Percentiles rank a stretch among this genome's conserved stretches.
Conservation (phyloP, 768 basidiomycete genomes). For the Russula emetica region DNA sequence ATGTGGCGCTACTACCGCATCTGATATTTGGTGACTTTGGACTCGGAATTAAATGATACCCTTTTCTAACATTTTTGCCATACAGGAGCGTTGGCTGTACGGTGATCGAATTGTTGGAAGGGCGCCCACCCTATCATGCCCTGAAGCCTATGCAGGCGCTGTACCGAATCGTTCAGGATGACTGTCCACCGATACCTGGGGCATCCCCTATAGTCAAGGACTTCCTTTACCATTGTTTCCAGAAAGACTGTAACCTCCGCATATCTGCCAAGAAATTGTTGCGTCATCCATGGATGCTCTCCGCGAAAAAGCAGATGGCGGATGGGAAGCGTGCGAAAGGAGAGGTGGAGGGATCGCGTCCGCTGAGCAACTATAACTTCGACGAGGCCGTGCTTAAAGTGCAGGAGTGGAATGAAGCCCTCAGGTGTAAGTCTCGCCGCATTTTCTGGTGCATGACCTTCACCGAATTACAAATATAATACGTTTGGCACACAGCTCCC, state of each 20-base stretch:
- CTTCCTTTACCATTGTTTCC: constrained; percentile 96
- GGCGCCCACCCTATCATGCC: constrained; percentile 93
- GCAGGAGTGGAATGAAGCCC: constrained; percentile 97
- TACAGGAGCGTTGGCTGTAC: constrained; percentile 86
- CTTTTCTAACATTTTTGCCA: constrained; percentile 9
- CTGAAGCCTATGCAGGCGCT: constrained; percentile 98
- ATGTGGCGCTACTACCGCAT: constrained; percentile 92
- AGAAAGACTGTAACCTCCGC: constrained; percentile 93
- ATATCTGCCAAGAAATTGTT: constrained; percentile 91
- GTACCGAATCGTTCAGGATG: constrained; percentile 97
- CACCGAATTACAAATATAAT: neutral
- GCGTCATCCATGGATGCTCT: constrained; percentile 93
- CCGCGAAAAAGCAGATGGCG: constrained; percentile 71
- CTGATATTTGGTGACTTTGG: constrained; percentile 82
- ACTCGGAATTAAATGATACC: neutral
- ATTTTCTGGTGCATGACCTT: constrained; percentile 21
- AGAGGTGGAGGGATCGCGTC: constrained; percentile 39
- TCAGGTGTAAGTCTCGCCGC: constrained; percentile 61
- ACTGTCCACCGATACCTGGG: constrained; percentile 93
- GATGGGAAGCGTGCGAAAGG: constrained; percentile 37
- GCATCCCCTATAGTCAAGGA: constrained; percentile 94
- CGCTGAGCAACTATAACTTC: constrained; percentile 77
- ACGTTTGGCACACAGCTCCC: constrained; percentile 46
- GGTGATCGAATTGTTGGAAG: constrained; percentile 90
- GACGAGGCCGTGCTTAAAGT: constrained; percentile 93